phyloP scores from a whole-genome alignment of 2,329 filamentous ascomycete species.

The Cadophora luteo-olivacea region DNA sequence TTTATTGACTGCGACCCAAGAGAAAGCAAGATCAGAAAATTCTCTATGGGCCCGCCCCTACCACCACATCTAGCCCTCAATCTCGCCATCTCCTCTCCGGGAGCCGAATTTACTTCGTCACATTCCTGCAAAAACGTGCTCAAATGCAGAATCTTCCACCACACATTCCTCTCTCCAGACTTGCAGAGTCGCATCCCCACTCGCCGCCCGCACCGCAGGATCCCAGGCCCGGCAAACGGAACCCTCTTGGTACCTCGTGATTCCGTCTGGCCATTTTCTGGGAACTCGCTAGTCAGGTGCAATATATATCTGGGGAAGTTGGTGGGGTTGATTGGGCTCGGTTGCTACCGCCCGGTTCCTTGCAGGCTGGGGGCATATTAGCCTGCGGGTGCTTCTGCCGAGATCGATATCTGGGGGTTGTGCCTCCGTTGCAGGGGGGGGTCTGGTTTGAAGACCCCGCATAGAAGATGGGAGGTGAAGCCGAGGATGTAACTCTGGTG shows the following conservation, averaged over 20 bases:
- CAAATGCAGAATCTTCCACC: background rate
- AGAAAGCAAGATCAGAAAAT: background rate
- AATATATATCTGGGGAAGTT: background rate
- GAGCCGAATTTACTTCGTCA: slow-evolving; percentile 2
- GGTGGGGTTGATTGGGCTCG: slow-evolving; percentile 14
- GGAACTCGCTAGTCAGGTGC: slow-evolving; percentile 8
- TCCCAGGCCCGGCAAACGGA: background rate
- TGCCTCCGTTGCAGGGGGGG: too few species aligned
- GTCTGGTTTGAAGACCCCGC: too few species aligned
- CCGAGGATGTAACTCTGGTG: too few species aligned
- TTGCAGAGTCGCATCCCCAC: background rate
- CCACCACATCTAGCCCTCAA: background rate
- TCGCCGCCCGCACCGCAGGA: slow-evolving; percentile 6
- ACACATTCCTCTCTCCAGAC: background rate
- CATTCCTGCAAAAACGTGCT: background rate
- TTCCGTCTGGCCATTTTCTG: background rate
- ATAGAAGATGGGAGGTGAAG: too few species aligned
- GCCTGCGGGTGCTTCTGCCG: slow-evolving; percentile 6
- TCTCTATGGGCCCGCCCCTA: too few species aligned
- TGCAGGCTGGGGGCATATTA: slow-evolving; percentile 10
- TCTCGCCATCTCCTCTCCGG: background rate
- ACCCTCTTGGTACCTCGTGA: slow-evolving; percentile 14
- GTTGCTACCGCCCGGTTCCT: slow-evolving; percentile 16
- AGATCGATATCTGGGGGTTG: background rate
- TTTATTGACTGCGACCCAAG: background rate